Evolutionary conservation across 768 basidiomycete species (phyloP), one percentile per base, ranked within the genome.

Genomic region (Xanthoconium stramineum): DNA sequence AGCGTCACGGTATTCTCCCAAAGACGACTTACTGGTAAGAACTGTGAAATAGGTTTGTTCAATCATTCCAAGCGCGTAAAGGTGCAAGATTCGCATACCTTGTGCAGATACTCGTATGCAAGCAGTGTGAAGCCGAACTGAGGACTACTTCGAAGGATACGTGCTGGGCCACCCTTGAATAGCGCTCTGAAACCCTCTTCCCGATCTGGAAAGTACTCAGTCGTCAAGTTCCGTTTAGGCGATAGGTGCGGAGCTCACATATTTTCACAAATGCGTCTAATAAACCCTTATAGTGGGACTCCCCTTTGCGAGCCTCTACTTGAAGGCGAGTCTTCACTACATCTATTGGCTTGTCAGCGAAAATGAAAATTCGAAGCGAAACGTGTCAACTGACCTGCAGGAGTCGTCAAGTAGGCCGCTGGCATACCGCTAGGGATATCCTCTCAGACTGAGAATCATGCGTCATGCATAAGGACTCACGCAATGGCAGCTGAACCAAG

Each of bases 271-370:
- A 91, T 19, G 94, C 95, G 72, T 99, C 95, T 15, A 76, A 70
- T 38, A 97, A 72, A 44, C 97, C 96, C 70, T 90, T 91, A 77
- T 99, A 99, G 56, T 86, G 77, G 6, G 94, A 90, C 69, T 98
- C 85, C 12, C 97, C 97, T 65, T 89, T 86, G 60, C 88, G 82
- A 42, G 93, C 89, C 70, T 98, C 97, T 12, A 92, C 88, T 70
- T 98, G 96, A 61, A 98, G 75, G 46, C 95, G 84, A 15, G 97
- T 98, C 82, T 99, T 98, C 68, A 98, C 91, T 58, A 98, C 97
- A 73, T 99, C 96, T 89, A 70, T 56, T 47, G 28, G 32, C 32
- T 35, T 51, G 52, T 65, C 62, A 72, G 58, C 46, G 30, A 33
- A 37, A 29, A 36, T 48, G 30, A 33, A 37, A 29, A 36, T 48